Percentiles rank a stretch among this genome's conserved stretches.
Evolutionary conservation across 169 alveolate genomes (phyloP).

Genomic region (Eimeria tenella): DNA sequence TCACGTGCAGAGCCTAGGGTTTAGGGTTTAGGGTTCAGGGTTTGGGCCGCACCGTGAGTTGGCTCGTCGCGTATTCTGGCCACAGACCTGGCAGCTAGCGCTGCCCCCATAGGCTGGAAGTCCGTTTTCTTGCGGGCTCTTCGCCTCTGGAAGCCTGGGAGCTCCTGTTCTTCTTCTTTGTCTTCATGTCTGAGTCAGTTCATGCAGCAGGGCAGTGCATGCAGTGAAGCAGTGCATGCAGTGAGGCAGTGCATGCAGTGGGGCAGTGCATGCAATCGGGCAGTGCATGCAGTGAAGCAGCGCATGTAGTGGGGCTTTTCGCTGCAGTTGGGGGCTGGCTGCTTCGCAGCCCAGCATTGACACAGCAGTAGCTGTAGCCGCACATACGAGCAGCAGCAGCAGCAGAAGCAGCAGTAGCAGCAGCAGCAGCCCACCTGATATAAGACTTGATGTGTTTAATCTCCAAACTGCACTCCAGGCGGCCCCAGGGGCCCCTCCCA

Average conservation of each 20-base stretch:
- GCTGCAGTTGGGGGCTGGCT: no score
- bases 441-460: slow-evolving; percentile 45
- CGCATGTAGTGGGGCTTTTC: no score
- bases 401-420: not conserved
- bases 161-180: slow-evolving; percentile 30
- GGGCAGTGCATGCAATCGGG: no score
- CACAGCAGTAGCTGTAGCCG: no score
- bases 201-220: not conserved
- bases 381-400: slow-evolving; percentile 1
- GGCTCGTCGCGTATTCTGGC: slow-evolving; percentile 37
- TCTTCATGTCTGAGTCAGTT: slow-evolving; percentile 11
- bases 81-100: not conserved
- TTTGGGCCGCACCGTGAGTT: slow-evolving; percentile 6
- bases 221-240: no score
- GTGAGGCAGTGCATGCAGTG: no score
- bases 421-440: slow-evolving; percentile 50
- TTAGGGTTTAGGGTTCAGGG: not conserved
- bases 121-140: slow-evolving; percentile 35
- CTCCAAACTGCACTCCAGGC: slow-evolving; percentile 78
- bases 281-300: no score
- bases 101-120: slow-evolving; percentile 66
- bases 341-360: no score
- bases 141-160: not conserved
- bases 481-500: slow-evolving; percentile 82
- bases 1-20: no score